Base-by-base conservation (phyloP, 1,139 yeast species). In the Yamadazyma triangularis region DNA sequence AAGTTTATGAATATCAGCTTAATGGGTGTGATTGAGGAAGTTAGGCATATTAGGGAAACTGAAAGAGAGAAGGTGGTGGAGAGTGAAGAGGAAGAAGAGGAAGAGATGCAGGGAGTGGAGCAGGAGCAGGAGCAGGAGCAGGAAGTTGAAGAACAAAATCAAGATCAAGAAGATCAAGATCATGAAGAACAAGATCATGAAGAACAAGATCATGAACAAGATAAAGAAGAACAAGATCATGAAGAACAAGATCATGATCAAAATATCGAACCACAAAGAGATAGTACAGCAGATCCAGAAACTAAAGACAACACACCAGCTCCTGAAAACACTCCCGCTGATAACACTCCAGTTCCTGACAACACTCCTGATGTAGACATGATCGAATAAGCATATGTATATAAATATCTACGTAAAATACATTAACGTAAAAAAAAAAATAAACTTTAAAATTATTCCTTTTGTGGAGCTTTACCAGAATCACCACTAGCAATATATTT, bases 401-500 rank as follows among this genome's bases (percentile, higher is more conserved):
- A n/a, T n/a, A n/a, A n/a, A n/a, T n/a, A n/a, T n/a, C n/a, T n/a
- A n/a, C n/a, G n/a, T n/a, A n/a, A n/a, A n/a, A n/a, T n/a, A n/a
- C n/a, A n/a, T n/a, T n/a, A n/a, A n/a, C n/a, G n/a, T n/a, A n/a
- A n/a, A n/a, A n/a, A n/a, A n/a, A n/a, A n/a, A n/a, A n/a, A n/a
- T n/a, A n/a, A n/a, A n/a, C n/a, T n/a, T n/a, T n/a, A n/a, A 27
- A 13, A 15, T 15, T 18, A 18, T n/a, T n/a, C n/a, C n/a, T n/a
- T n/a, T n/a, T n/a, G n/a, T n/a, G n/a, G n/a, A n/a, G n/a, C n/a
- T n/a, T 18, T 18, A 18, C 20, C 19, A 28, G 36, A 38, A 13
- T 33, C 18, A 31, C 86, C 85, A 34, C 66, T 60, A 24, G 77
- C 34, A 31, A 87, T 65, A 56, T 84, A 81, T 35, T 67, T 55